Evolutionary conservation across 176 grass and related monocot species (phyloP).

Genomic region (Triticum timopheevii): DNA sequence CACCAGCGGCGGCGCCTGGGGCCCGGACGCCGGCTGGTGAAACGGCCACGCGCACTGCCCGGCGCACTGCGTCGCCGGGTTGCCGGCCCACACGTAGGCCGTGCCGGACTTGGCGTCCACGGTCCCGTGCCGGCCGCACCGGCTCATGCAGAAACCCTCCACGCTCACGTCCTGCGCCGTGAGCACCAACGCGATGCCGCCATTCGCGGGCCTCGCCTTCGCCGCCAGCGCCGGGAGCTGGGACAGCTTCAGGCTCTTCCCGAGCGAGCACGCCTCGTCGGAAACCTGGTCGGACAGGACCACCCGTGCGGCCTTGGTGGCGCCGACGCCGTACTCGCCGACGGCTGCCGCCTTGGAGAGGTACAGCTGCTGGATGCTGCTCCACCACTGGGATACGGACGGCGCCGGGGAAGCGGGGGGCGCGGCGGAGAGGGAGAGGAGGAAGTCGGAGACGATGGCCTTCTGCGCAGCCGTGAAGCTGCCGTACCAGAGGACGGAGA

Average conservation of each 20-base stretch:
- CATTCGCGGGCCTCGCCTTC: slow-evolving; percentile 30
- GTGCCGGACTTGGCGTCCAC: slow-evolving; percentile 11
- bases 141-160: slow-evolving; percentile 77
- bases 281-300: slow-evolving; percentile 41
- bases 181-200: slow-evolving; percentile 52
- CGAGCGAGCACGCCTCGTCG: slow-evolving; percentile 55
- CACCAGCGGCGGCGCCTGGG: slow-evolving; percentile 42
- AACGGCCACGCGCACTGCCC: slow-evolving; percentile 97
- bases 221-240: slow-evolving; percentile 48
- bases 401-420: slow-evolving; percentile 11
- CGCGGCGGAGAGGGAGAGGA: slow-evolving; percentile 47
- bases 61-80: slow-evolving; percentile 69
- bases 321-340: neutral
- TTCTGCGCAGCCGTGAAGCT: slow-evolving; percentile 58
- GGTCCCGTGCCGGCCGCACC: slow-evolving; percentile 46
- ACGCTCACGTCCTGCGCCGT: slow-evolving; percentile 57
- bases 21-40: slow-evolving; percentile 66
- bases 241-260: slow-evolving; percentile 43
- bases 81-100: slow-evolving; percentile 63
- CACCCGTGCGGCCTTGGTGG: slow-evolving; percentile 21
- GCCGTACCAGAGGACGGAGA: slow-evolving; percentile 66
- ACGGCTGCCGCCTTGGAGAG: slow-evolving; percentile 31
- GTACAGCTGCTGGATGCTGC: slow-evolving; percentile 41
- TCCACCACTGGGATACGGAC: slow-evolving; percentile 62
- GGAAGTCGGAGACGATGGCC: slow-evolving; percentile 67